Evolutionary conservation across 108 stramenopile species (phyloP), one percentile per base, ranked within the genome.

Genomic region (Pseudonitzschia delicatissima): DNA sequence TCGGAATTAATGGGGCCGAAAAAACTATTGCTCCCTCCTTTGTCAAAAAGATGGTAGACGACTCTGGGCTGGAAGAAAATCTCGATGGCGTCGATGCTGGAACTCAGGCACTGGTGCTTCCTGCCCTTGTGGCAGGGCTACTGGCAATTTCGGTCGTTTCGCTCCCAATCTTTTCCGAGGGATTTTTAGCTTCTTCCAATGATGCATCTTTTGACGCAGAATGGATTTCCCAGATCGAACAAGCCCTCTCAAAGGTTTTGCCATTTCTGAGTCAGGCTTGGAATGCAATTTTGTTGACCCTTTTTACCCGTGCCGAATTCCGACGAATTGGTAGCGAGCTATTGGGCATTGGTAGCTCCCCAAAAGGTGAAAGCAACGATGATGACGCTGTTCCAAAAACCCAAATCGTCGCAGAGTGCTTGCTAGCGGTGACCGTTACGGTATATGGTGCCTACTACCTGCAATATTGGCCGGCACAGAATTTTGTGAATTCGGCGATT

Each of bases 401-500:
- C 13, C 31, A 45, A 13, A 47, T 50, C 25, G 49, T 12, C 23
- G 20, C 29, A 11, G 72, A 73, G 48, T 66, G 69, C 31, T 17
- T 34, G 0, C 15, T 64, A 15, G 76, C 76, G 1, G 25, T 67
- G 23, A 5, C 18, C 11, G 49, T 71, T 45, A 66, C 69, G 12
- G 53, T 32, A 12, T 49, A 32, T 42, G 53, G 53, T 9, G 76
- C 69, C 18, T 71, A 39, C 34, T 57, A 28, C 18, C 48, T 74
- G 0, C 52, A 63, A 27, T 34, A 37, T 17, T 80, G 79, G 77
- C 82, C 79, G 34, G 69, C 80, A 25, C 77, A 76, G 34, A 83
- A 83, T 64, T 79, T 80, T 52, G 77, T 80, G 39, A 83, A 83
- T 34, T 65, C 78, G 64, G 67, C 79, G 17, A 33, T 83, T 40